A percentile compares a stretch with the other conserved stretches of the same genome.
Evolutionary conservation across 2,329 filamentous ascomycete genomes (phyloP).

Genomic region (Dothidotthia symphoricarpi): DNA sequence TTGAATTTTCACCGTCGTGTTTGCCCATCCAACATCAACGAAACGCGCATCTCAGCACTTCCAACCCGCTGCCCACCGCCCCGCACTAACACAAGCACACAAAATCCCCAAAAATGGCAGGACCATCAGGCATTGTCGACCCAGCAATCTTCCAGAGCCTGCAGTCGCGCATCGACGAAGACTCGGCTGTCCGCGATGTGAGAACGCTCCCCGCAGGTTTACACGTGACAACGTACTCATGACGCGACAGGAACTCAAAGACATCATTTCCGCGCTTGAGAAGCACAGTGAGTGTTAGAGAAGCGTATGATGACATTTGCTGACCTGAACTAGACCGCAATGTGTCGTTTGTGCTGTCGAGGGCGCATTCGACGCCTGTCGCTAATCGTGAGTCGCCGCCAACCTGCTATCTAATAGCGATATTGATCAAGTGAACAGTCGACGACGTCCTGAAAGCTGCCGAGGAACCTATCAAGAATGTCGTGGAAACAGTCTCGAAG

Average conservation of each 20-base stretch:
- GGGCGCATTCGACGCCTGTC: constrained; percentile 83
- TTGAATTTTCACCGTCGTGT: too few species aligned
- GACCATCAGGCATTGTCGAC: constrained; percentile 61
- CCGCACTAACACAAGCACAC: too few species aligned
- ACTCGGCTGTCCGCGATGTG: constrained; percentile 74
- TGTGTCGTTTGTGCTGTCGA: constrained; percentile 78
- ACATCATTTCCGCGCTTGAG: constrained; percentile 78
- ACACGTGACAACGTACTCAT: constrained; percentile 33
- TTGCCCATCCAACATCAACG: too few species aligned
- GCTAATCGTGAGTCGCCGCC: constrained; percentile 52
- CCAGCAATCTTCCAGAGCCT: constrained; percentile 83
- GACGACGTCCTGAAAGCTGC: constrained; percentile 66
- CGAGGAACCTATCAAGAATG: constrained; percentile 66
- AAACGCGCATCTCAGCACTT: too few species aligned
- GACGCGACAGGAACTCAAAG: constrained; percentile 63
- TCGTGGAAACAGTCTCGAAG: constrained; percentile 68
- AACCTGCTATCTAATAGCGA: background rate
- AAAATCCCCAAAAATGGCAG: constrained; percentile 23
- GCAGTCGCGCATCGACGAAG: constrained; percentile 86
- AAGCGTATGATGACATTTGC: background rate
- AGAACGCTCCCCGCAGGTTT: constrained; percentile 12
- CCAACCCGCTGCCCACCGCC: too few species aligned
- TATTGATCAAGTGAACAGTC: constrained; percentile 54
- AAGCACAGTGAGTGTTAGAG: constrained; percentile 58
- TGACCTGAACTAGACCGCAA: constrained; percentile 59